Evolutionary conservation across 805 yeast genomes (phyloP), one percentile per base, ranked within the genome.

Genomic region (Phaffomyces opuntiae): DNA sequence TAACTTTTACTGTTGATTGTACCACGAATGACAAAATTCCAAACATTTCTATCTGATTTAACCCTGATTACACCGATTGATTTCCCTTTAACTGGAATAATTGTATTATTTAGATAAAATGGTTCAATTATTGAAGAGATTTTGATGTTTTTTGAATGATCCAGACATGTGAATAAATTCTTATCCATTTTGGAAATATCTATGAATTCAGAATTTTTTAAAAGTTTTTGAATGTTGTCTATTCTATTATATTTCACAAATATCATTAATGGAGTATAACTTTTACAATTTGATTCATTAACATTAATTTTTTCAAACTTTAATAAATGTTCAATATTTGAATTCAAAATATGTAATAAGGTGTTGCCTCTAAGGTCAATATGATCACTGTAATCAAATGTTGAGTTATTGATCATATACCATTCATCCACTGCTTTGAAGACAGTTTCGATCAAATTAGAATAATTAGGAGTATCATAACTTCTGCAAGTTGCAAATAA

Each of bases 361-460:
- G 93, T 80, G 58, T 89, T 88, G 0, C 91, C 91, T 45, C 77
- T 74, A 21, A 60, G 63, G 57, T 91, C 97, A 8, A 78, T 66
- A 58, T 91, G 97, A 27, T 78, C 81, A 38, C 67, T 67, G 49
- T 75, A 73, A 49, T 75, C 68, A 41, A 80, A 68, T 1, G 44
- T 39, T 5, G 57, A 54, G 3, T 53, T 46, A 29, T 64, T 60
- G 0, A 41, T 46, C 7, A 38, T 26, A 45, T 75, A 75, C 75
- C 81, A 77, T 24, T 58, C 51, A 3, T 56, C 50, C 0, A 76
- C 78, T 14, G 71, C 64, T 1, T 57, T 50, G 44, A 83, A 71
- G 0, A 80, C 77, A 12, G 57, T 62, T 16, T 52, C 41, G 6
- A 87, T 64, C 53, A 87, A 57, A 4, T 57, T 56, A 2, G 68